Percentiles rank a stretch among this genome's conserved stretches.
phyloP scores from a whole-genome alignment of 129 eudicot species.

The Daucus carota region DNA sequence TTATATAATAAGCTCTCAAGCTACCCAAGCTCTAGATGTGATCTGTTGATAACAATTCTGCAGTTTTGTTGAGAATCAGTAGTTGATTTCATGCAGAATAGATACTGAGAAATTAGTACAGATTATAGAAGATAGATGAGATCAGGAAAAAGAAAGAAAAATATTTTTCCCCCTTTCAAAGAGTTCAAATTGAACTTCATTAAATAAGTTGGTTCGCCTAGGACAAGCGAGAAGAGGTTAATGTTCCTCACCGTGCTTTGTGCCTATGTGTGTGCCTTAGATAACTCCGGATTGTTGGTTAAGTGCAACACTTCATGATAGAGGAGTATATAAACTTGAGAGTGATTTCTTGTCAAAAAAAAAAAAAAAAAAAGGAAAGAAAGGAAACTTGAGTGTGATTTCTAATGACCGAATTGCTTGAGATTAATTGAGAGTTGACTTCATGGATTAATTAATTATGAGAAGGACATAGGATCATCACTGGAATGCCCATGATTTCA shows the following conservation, averaged over 20 bases:
- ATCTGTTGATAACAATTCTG: background rate
- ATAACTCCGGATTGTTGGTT: background rate
- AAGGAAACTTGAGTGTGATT: background rate
- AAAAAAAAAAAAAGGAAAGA: too few species aligned
- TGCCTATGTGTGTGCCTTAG: background rate
- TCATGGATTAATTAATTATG: background rate
- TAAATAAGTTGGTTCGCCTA: background rate
- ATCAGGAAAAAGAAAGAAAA: too few species aligned
- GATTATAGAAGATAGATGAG: too few species aligned
- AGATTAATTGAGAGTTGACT: background rate
- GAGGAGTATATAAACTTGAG: background rate
- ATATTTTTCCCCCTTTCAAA: too few species aligned
- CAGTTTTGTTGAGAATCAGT: background rate
- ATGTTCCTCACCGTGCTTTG: background rate
- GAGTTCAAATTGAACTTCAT: too few species aligned
- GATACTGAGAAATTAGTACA: background rate
- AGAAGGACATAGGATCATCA: background rate
- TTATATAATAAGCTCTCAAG: too few species aligned
- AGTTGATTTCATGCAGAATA: background rate
- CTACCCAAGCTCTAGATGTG: background rate
- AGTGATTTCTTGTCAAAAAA: too few species aligned
- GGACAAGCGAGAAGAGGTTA: background rate
- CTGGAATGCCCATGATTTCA: background rate
- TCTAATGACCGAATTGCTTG: background rate
- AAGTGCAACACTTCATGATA: background rate